Percentiles rank a stretch among this genome's conserved stretches.
Evolutionary conservation across 208 protist genomes (phyloP).

Genomic region (Crithidia acanthocephali): DNA sequence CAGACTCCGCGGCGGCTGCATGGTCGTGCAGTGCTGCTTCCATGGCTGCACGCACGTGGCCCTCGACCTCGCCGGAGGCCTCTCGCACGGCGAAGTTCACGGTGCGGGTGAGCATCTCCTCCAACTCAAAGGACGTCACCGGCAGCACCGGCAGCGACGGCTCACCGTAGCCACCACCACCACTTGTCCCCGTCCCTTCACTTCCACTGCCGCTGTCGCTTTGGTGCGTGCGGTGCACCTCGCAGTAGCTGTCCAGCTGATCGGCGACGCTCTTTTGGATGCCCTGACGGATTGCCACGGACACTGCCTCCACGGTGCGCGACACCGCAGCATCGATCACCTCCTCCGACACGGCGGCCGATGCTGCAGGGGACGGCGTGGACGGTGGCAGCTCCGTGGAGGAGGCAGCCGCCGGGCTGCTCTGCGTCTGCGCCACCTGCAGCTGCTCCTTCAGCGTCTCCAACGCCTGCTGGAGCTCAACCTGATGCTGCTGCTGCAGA

Average conservation of each 20-base stretch:
- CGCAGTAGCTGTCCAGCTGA: constrained; percentile 39
- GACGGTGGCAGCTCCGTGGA: background rate
- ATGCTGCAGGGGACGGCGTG: background rate
- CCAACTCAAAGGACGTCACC: constrained; percentile 37
- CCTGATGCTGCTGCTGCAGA: constrained; percentile 20
- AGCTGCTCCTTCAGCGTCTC: constrained; percentile 15
- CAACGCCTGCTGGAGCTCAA: constrained; percentile 1
- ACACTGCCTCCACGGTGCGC: constrained; percentile 3
- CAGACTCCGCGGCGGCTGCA: background rate
- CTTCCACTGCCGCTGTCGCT: background rate
- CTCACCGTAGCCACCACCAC: background rate
- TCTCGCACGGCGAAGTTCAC: constrained; percentile 18
- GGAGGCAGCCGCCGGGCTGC: background rate
- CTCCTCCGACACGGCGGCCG: background rate
- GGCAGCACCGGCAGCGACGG: constrained; percentile 30
- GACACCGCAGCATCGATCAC: constrained; percentile 2
- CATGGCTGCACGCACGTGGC: constrained; percentile 25
- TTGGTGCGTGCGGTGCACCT: constrained; percentile 17
- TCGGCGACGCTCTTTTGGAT: constrained; percentile 18
- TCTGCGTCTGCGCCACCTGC: background rate
- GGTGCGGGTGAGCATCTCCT: constrained; percentile 35
- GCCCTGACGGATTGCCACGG: background rate
- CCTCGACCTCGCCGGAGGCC: constrained; percentile 8
- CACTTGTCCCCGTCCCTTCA: background rate
- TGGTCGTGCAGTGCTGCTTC: constrained; percentile 8